phyloP scores from a whole-genome alignment of 2,329 filamentous ascomycete genomes.

The Fusarium anguioides region DNA sequence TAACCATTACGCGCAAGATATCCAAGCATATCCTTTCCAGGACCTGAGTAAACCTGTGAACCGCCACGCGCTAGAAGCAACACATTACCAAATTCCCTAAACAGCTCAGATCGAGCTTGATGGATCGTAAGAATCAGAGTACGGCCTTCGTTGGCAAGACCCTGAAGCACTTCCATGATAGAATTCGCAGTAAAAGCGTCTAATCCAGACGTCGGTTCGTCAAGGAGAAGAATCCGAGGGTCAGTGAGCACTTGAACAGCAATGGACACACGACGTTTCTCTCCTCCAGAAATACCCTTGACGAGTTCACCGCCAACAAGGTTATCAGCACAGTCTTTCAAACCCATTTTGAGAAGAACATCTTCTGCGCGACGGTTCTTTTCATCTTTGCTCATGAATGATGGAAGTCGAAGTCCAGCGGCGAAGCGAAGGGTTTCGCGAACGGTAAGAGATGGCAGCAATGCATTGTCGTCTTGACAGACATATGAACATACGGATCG shows the following conservation, averaged over 20 bases:
- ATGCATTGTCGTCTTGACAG: slow-evolving; percentile 80
- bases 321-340: slow-evolving; percentile 83
- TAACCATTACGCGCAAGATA: slow-evolving; percentile 72
- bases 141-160: slow-evolving; percentile 77
- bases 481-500: slow-evolving; percentile 81
- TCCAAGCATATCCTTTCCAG: slow-evolving; percentile 70
- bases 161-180: slow-evolving; percentile 78
- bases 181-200: slow-evolving; percentile 83
- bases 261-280: slow-evolving; percentile 82
- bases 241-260: slow-evolving; percentile 82
- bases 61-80: slow-evolving; percentile 78
- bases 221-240: slow-evolving; percentile 76
- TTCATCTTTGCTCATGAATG: slow-evolving; percentile 75
- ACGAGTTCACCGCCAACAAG: slow-evolving; percentile 77
- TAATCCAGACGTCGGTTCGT: slow-evolving; percentile 80
- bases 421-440: slow-evolving; percentile 79
- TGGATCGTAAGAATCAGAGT: slow-evolving; percentile 83
- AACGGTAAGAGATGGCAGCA: slow-evolving; percentile 79
- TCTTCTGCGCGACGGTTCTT: slow-evolving; percentile 77
- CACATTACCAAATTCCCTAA: slow-evolving; percentile 76
- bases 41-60: slow-evolving; percentile 73
- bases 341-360: slow-evolving; percentile 77
- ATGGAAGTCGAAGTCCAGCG: slow-evolving; percentile 75
- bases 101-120: slow-evolving; percentile 79
- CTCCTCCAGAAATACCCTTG: slow-evolving; percentile 83